phyloP scores from a whole-genome alignment of 441 rosid species.

The Jatropha podagrica region DNA sequence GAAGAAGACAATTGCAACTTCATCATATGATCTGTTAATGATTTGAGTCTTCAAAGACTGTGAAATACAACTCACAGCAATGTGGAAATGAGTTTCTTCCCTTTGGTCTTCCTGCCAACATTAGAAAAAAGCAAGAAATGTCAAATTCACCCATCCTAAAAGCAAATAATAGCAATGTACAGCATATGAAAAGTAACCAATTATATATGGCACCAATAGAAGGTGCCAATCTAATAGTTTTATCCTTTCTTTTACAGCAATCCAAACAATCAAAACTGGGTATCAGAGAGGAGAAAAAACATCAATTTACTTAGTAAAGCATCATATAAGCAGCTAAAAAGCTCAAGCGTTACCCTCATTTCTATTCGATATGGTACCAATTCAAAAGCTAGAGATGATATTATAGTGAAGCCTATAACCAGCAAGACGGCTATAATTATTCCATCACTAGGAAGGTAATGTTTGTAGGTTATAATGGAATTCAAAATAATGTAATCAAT shows the following conservation, averaged over 20 bases:
- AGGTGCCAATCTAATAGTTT: neutral
- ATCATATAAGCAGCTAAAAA: too few species aligned
- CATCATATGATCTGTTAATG: conserved; percentile 73
- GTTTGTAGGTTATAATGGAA: too few species aligned
- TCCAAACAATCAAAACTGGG: neutral
- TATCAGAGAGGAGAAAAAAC: neutral
- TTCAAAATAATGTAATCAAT: too few species aligned
- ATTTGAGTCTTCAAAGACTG: conserved; percentile 81
- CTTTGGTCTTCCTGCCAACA: conserved; percentile 54
- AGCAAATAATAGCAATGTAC: neutral
- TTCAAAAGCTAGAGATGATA: neutral
- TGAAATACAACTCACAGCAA: conserved; percentile 68
- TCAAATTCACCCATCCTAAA: neutral
- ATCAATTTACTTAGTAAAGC: neutral
- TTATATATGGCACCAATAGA: neutral
- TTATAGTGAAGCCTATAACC: neutral
- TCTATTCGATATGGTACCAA: neutral
- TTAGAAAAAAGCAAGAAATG: conserved; percentile 13
- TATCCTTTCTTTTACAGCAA: neutral
- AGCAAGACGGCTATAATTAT: neutral
- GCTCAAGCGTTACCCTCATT: neutral
- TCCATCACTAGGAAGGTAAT: too few species aligned
- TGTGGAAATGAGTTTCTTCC: conserved; percentile 72
- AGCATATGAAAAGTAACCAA: neutral
- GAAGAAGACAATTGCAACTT: conserved; percentile 88